A percentile compares a stretch with the other conserved stretches of the same genome.
Evolutionary conservation across 1,284 basidiomycete genomes (phyloP).

Genomic region (Schizopora paradoxa): DNA sequence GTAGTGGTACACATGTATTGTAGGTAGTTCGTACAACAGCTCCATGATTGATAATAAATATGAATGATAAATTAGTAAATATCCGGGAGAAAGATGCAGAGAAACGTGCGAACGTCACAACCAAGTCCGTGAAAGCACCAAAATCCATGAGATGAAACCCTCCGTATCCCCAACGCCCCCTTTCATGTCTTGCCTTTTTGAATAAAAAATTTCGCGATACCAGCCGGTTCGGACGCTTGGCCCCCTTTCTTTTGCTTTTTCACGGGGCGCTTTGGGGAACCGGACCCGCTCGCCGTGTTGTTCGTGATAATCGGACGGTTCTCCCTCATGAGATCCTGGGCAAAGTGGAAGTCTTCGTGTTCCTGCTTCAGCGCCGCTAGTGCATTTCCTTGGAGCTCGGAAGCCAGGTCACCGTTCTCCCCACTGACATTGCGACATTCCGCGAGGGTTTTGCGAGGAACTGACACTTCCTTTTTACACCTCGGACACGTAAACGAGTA

Average conservation of each 20-base stretch:
- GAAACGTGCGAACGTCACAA: too few relatives aligned
- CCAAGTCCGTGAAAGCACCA: too few relatives aligned
- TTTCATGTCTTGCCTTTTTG: conserved; percentile 26
- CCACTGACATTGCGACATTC: not conserved
- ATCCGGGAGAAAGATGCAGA: too few relatives aligned
- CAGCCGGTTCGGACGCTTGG: conserved; percentile 35
- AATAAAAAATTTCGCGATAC: conserved; percentile 76
- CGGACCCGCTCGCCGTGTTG: conserved; percentile 10
- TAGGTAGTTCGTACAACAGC: too few relatives aligned
- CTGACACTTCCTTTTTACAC: conserved; percentile 19
- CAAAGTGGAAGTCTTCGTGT: conserved; percentile 85
- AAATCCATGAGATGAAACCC: too few relatives aligned
- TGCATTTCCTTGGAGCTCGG: conserved; percentile 27
- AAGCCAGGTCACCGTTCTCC: conserved; percentile 14
- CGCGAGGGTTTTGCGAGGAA: conserved; percentile 6
- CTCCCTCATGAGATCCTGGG: conserved; percentile 59
- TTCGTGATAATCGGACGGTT: conserved; percentile 10
- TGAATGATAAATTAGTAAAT: too few relatives aligned
- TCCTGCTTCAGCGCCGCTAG: conserved; percentile 56
- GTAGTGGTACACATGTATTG: too few relatives aligned
- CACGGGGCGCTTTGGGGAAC: conserved; percentile 19
- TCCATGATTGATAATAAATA: too few relatives aligned
- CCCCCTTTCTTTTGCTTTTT: conserved; percentile 41
- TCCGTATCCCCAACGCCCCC: too few relatives aligned
- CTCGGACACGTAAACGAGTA: conserved; percentile 19